Base-by-base conservation (phyloP, 441 rosid genomes). In the Jatropha multifida region DNA sequence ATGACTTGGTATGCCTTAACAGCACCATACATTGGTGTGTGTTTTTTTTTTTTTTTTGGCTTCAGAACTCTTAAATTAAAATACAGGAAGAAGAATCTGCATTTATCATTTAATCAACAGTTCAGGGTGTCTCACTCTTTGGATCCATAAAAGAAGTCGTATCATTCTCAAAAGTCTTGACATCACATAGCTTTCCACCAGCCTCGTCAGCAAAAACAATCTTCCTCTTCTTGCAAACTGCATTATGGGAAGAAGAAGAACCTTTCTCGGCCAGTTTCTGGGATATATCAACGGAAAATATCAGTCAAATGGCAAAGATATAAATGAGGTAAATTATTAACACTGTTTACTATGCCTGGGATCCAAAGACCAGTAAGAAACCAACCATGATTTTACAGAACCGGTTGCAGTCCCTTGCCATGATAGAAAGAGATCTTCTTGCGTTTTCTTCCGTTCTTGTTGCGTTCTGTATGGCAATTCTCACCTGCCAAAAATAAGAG, bases 311-410 rank as follows among this genome's bases (percentile, higher is more conserved):
- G 42, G 37, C 46, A 37, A 17, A 55, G 1, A 6, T 37, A 63
- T 73, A 51, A 37, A 37, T 61, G 65, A 27, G n/a, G 26, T 2
- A 8, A 40, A 55, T 59, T 61, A 20, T n/a, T 59, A 52, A 46
- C 56, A 26, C 18, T 20, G 40, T 42, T 17, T 44, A 74, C 71
- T 71, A 37, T 40, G 20, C 61, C 60, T 49, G 55, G 55, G 62
- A 48, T 38, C 51, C 32, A 14, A 9, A 56, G 7, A 13, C 23
- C 11, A 51, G 77, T 42, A 68, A 79, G 82, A 83, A 77, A 83
- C 89, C 49, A 68, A 96, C 97, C 98, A 94, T 92, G 81, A 93
- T 84, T 87, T 91, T 96, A 80, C 97, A 90, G 76, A 96, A 96
- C n/a, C 97, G 92, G 74, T 56, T 87, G 87, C 93, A 91, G 67